Evolutionary conservation across 805 yeast genomes (phyloP), one percentile per base, ranked within the genome.

Genomic region (Suhomyces kilbournensis): DNA sequence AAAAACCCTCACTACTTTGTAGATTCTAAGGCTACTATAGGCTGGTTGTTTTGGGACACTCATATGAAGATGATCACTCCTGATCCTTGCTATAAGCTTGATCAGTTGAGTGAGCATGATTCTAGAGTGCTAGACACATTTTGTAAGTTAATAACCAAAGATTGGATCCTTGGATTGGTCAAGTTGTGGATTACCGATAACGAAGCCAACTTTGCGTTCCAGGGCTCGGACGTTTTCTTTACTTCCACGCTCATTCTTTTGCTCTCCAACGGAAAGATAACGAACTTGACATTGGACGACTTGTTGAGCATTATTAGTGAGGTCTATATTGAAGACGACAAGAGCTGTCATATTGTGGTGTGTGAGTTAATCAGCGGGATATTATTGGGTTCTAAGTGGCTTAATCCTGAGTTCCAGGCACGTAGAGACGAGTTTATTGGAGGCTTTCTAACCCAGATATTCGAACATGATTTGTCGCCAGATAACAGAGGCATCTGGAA

Each of bases 41-140:
- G 96, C 0, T 87, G 91, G 83, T 67, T 88, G 7, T 85, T 86
- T 48, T 90, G 97, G 96, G 88, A 84, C 12, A 68, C 81, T 17
- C 58, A 69, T 0, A 61, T 85, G 66, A 63, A 65, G 19, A 90
- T 78, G 2, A 70, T 83, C 17, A 71, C 70, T 3, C 66, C 63
- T 6, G 68, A 70, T 5, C 63, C 68, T 2, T 53, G 57, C 2
- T 59, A 60, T 17, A 46, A 57, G 3, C 46, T 72, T 14, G 42
- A 38, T 19, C 59, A 66, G 0, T 68, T 85, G 17, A 70, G 61
- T 14, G 69, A 62, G 0, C 50, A 66, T 3, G 93, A 90, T 54
- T 48, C 50, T 0, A 54, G 56, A 2, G 68, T 79, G 0, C 57
- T 89, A 26, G 55, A 55, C 1, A 57, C 60, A 0, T 70, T 87